Conservation (phyloP, 75 land plant genomes). For the Pseudotsuga menziesii region DNA sequence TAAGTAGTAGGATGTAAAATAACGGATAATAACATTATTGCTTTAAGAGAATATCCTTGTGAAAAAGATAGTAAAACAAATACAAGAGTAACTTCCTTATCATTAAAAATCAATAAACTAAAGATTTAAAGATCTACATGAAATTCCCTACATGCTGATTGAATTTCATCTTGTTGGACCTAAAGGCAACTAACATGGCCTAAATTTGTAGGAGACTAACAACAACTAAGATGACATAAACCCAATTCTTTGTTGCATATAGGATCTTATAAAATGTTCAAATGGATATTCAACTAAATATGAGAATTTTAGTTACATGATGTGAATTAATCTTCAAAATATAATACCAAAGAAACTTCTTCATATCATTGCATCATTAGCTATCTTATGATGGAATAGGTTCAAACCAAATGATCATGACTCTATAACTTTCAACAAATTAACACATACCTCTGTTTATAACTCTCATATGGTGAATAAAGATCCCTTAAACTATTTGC, state of each 20-base stretch:
- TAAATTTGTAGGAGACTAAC: too few species aligned
- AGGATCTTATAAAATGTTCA: background rate
- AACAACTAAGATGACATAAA: too few species aligned
- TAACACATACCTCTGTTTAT: conserved; percentile 68
- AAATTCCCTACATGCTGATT: background rate
- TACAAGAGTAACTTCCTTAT: background rate
- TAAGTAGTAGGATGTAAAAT: background rate
- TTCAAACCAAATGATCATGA: background rate
- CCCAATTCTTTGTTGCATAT: background rate
- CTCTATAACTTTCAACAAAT: background rate
- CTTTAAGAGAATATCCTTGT: too few species aligned
- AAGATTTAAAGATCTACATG: background rate
- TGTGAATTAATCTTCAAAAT: background rate
- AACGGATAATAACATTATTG: background rate
- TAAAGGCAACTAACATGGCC: too few species aligned
- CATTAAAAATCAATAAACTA: background rate
- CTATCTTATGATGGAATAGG: background rate
- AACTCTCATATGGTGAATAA: conserved; percentile 83
- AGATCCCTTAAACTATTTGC: conserved; percentile 65
- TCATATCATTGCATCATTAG: background rate
- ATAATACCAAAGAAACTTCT: background rate
- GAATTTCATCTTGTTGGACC: background rate
- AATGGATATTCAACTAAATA: background rate
- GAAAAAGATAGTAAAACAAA: background rate
- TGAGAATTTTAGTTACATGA: background rate